Evolutionary conservation across 768 basidiomycete genomes (phyloP).

Genomic region (Paxillus rubicundulus): DNA sequence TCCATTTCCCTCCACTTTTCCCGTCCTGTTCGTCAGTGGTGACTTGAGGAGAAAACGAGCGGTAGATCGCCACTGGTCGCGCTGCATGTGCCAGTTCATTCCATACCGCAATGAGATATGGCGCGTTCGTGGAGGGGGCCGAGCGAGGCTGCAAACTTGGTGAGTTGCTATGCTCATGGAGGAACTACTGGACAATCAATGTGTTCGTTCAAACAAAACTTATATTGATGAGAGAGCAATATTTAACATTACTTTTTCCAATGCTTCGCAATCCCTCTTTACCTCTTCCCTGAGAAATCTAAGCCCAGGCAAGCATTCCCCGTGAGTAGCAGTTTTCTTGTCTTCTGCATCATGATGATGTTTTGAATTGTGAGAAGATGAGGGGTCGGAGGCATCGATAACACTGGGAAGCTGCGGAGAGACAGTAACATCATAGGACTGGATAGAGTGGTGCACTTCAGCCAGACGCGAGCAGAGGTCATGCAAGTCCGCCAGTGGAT

Average conservation of each 20-base stretch:
- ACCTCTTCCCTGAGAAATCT: constrained; percentile 41
- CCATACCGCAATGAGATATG: constrained; percentile 81
- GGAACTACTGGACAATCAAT: constrained; percentile 54
- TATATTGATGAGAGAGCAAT: neutral
- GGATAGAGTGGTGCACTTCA: constrained; percentile 3
- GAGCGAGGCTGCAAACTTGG: constrained; percentile 43
- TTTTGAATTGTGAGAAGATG: constrained; percentile 1
- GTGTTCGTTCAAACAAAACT: neutral
- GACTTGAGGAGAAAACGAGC: constrained; percentile 37
- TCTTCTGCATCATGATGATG: neutral
- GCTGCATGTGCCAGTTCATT: constrained; percentile 66
- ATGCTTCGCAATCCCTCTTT: constrained; percentile 40
- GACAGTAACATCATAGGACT: constrained; percentile 20
- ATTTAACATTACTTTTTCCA: constrained; percentile 35
- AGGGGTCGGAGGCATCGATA: constrained; percentile 20
- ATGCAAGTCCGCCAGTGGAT: neutral
- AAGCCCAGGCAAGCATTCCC: constrained; percentile 37
- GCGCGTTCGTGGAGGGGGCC: constrained; percentile 70
- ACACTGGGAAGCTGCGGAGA: constrained; percentile 28
- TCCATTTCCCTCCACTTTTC: neutral
- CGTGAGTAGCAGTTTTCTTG: neutral
- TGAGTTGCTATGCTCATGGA: constrained; percentile 35
- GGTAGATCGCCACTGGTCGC: constrained; percentile 59
- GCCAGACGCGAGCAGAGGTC: constrained; percentile 3
- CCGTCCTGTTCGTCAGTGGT: neutral